phyloP scores from a whole-genome alignment of 1,284 basidiomycete genomes.

The Trametes versicolor region DNA sequence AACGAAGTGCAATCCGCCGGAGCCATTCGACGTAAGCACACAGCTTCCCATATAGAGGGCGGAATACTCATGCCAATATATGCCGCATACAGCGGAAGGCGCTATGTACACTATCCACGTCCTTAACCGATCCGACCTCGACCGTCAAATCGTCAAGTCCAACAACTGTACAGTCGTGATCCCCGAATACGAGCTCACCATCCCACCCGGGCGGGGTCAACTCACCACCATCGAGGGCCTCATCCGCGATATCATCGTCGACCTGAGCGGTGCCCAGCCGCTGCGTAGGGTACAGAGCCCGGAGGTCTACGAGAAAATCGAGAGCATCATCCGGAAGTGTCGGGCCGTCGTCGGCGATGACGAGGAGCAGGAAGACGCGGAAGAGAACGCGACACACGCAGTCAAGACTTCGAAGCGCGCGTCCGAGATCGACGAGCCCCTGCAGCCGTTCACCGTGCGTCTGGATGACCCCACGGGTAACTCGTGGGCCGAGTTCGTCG shows the following conservation, averaged over 20 bases:
- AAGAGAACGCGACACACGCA: slow-evolving; percentile 32
- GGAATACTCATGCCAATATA: slow-evolving; percentile 4
- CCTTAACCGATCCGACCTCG: slow-evolving; percentile 80
- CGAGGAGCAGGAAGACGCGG: slow-evolving; percentile 55
- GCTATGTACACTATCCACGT: slow-evolving; percentile 85
- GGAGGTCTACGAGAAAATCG: slow-evolving; percentile 81
- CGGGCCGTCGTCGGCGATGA: slow-evolving; percentile 76
- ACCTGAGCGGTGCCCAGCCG: slow-evolving; percentile 89
- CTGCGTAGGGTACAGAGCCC: slow-evolving; percentile 88
- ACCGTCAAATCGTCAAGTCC: slow-evolving; percentile 96
- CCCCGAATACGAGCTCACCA: slow-evolving; percentile 91
- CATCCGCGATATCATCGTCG: slow-evolving; percentile 85
- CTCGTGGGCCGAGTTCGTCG: slow-evolving; percentile 91
- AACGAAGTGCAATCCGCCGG: slow-evolving; percentile 97
- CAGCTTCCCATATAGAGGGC: no score
- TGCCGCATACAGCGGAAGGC: slow-evolving; percentile 64
- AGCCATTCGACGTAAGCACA: slow-evolving; percentile 79
- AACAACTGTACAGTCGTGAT: slow-evolving; percentile 84
- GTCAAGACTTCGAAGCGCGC: slow-evolving; percentile 43
- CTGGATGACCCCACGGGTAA: slow-evolving; percentile 97
- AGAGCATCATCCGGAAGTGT: slow-evolving; percentile 77
- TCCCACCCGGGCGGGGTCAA: slow-evolving; percentile 90
- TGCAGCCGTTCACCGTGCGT: slow-evolving; percentile 84
- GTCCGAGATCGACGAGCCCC: slow-evolving; percentile 59
- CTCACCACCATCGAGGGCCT: slow-evolving; percentile 97